These are phyloP conservation scores for Holtermanniella nyarrowii DNA, from an alignment of 768 basidiomycete genomes.

Conservation along the genomic window DNA sequence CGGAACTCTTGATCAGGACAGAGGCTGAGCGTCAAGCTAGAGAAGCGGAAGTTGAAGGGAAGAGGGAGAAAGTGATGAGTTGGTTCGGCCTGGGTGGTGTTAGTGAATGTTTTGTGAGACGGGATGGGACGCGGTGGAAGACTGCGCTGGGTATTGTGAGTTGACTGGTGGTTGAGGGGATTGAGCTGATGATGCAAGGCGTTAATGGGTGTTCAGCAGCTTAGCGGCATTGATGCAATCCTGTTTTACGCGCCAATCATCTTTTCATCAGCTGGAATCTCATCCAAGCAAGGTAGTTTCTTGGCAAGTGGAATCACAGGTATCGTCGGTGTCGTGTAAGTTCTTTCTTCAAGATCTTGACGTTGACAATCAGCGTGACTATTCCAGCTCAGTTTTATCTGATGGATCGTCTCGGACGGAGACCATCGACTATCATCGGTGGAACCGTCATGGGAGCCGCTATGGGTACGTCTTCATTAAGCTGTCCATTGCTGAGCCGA, in stretches of 20 bases:
- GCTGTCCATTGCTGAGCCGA: no score
- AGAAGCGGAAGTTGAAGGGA: background rate
- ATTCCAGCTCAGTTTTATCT: background rate
- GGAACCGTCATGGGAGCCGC: conserved; percentile 1
- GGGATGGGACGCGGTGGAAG: conserved; percentile 1
- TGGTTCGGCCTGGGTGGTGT: background rate
- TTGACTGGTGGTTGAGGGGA: background rate
- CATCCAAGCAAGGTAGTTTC: conserved; percentile 5
- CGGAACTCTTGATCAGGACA: conserved; percentile 1
- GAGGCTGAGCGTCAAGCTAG: background rate
- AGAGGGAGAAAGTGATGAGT: background rate
- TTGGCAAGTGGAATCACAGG: conserved; percentile 7
- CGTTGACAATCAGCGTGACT: background rate
- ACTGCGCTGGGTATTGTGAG: background rate
- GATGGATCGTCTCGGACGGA: background rate
- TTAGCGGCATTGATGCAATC: conserved; percentile 14
- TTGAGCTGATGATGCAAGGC: conserved; percentile 1
- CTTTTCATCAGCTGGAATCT: conserved; percentile 8
- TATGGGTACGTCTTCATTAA: no score
- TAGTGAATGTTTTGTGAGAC: background rate
- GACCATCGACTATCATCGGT: background rate
- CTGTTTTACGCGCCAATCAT: conserved; percentile 9
- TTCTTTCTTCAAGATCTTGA: background rate
- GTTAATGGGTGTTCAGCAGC: conserved; percentile 5
- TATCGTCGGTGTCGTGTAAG: conserved; percentile 8